Base-by-base conservation (phyloP, 2,329 filamentous ascomycete genomes). In the Zelopaecilomyces penicillatus region DNA sequence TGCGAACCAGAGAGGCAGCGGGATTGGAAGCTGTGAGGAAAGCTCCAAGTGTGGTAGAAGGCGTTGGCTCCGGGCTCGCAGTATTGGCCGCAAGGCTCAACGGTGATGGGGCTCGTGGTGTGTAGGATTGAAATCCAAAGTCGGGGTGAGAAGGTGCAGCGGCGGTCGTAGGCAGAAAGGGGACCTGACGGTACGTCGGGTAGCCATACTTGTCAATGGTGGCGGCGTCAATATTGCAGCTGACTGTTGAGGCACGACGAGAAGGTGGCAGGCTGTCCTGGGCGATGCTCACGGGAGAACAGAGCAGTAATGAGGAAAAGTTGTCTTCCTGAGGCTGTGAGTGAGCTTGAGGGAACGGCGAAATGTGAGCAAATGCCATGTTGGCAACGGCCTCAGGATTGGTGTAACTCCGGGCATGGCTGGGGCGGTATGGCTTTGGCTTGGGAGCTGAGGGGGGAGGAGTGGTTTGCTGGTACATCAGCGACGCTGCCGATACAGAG, bases 11-110 rank as follows among this genome's bases (percentile, higher is more conserved):
- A 35, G 84, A 83, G 12, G 90, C 85, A 26, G 87, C 83, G 19
- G 90, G 89, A 59, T 94, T 95, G 48, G 85, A 68, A 0, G 76
- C 72, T 3, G 85, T 89, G 39, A 97, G 78, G 65, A 93, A 95
- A 50, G 76, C 75, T 55, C 89, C 72, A 46, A 95, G 73, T 7
- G 82, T 90, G 4, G 85, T 90, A 31, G 78, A 73, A 39, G 69
- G 71, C 12, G 46, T 70, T 46, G 65, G 69, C 30, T 72, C 70
- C 37, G 71, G 66, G 12, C 67, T 41, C 8, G 43, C 43, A 7
- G 43, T 63, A 19, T 19, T 19, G 37, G 65, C 52, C 49, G 61
- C 47, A 50, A 66, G 59, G 47, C 65, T 69, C 52, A 70, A 52
- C 8, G 70, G 70, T 19, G 70, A 73, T 8, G 64, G 60, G 7